These are phyloP conservation scores for Malus orientalis DNA, from an alignment of 306 rosid genomes.

Conservation along the genomic window DNA sequence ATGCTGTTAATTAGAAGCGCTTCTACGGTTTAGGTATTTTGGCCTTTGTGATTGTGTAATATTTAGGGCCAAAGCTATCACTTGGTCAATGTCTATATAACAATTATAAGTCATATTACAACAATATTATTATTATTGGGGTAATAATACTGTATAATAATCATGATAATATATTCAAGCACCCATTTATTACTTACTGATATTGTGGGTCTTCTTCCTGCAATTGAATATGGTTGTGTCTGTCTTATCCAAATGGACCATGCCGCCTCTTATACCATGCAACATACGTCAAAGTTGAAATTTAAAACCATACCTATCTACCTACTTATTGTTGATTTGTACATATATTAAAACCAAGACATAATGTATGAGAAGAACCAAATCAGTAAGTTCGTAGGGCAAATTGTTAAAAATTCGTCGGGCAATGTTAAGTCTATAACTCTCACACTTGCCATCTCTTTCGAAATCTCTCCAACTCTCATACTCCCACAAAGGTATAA, in stretches of 20 bases:
- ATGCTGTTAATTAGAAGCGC: no score
- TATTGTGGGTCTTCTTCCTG: neutral
- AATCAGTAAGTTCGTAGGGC: neutral
- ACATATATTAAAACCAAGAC: neutral
- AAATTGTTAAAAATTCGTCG: no score
- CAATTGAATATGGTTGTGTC: neutral
- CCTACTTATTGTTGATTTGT: neutral
- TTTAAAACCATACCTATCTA: neutral
- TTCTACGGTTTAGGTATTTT: no score
- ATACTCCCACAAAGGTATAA: no score
- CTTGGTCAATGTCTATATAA: no score
- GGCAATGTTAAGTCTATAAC: no score
- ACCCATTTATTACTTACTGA: neutral
- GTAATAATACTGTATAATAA: no score
- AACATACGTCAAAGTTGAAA: neutral
- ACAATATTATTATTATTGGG: no score
- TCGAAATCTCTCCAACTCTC: no score
- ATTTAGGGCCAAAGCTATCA: no score
- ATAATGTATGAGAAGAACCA: neutral
- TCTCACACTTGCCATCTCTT: no score
- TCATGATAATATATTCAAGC: neutral
- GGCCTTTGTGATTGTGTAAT: no score
- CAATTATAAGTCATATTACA: neutral
- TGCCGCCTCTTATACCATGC: neutral
- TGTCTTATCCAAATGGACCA: neutral